A percentile compares a stretch with the other conserved stretches of the same genome.
Conservation (phyloP, 2,329 filamentous ascomycete genomes). For the Fusarium sp. region DNA sequence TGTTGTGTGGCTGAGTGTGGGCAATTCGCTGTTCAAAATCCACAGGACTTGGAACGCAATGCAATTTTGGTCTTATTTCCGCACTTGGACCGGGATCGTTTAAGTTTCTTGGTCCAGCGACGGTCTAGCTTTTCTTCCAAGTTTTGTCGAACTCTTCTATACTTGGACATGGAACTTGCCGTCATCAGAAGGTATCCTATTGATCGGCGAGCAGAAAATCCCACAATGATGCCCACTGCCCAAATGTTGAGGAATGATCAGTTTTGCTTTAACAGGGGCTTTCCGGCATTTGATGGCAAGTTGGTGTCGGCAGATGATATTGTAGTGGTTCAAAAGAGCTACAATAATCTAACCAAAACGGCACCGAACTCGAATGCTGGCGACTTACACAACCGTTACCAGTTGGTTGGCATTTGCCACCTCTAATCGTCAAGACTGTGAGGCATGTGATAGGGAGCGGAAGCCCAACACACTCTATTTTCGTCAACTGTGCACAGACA, state of each 20-base stretch:
- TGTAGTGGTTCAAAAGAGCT: neutral
- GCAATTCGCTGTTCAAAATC: neutral
- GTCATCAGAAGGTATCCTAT: neutral
- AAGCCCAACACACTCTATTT: neutral
- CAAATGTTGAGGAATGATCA: neutral
- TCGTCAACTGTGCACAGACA: constrained; percentile 19
- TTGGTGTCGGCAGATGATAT: constrained; percentile 20
- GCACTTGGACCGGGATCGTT: neutral
- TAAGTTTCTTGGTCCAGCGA: constrained; percentile 8
- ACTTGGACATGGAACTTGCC: neutral
- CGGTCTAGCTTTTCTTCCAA: constrained; percentile 1
- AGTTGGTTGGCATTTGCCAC: constrained; percentile 28
- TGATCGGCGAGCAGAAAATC: neutral
- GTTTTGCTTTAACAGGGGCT: neutral
- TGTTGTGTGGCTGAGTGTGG: neutral
- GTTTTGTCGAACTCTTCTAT: constrained; percentile 1
- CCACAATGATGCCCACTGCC: neutral
- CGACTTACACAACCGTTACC: constrained; percentile 6
- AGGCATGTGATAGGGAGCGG: constrained; percentile 26
- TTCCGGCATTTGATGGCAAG: constrained; percentile 13
- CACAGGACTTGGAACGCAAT: neutral
- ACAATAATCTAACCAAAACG: constrained; percentile 6
- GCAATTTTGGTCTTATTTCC: constrained; percentile 17
- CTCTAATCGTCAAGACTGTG: neutral
- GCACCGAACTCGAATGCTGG: constrained; percentile 11